Percentiles rank a stretch among this genome's conserved stretches.
Conservation (phyloP, 2,329 filamentous ascomycete genomes). For the Fusarium udum region DNA sequence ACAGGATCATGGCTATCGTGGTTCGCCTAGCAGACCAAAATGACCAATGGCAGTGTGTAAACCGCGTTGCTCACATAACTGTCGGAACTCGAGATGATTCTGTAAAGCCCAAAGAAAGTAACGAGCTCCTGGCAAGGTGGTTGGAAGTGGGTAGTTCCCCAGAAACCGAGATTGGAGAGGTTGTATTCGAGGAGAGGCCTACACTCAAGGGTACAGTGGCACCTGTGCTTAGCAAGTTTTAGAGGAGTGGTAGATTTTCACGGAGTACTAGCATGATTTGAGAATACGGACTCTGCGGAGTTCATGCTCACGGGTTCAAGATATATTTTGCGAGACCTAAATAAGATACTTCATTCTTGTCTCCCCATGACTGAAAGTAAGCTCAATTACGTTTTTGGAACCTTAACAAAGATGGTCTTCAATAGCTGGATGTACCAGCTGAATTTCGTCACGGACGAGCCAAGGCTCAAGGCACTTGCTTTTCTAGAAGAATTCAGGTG, state of each 20-base stretch:
- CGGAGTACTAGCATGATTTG: not conserved
- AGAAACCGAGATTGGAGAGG: constrained; percentile 57
- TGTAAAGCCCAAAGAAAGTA: constrained; percentile 95
- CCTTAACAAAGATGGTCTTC: not conserved
- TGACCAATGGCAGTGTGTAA: constrained; percentile 73
- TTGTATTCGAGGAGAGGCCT: constrained; percentile 61
- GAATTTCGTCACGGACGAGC: not conserved
- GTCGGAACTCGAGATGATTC: constrained; percentile 78
- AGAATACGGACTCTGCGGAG: not conserved
- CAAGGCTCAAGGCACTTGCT: not conserved
- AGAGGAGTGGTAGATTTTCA: not conserved
- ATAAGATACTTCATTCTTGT: not conserved
- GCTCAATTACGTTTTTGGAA: not conserved
- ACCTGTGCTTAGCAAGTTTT: constrained; percentile 60
- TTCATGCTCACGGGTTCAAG: not conserved
- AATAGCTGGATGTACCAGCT: not conserved
- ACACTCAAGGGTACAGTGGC: constrained; percentile 58
- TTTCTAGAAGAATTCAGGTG: not conserved
- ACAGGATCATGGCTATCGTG: constrained; percentile 90
- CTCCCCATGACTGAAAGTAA: not conserved
- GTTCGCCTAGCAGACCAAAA: constrained; percentile 73
- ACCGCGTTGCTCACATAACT: constrained; percentile 86
- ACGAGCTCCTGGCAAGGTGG: constrained; percentile 82
- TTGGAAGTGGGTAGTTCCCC: constrained; percentile 62
- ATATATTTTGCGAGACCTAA: not conserved